Evolutionary conservation across 257 asterid species (phyloP).

Genomic region (Jacaranda copaia): DNA sequence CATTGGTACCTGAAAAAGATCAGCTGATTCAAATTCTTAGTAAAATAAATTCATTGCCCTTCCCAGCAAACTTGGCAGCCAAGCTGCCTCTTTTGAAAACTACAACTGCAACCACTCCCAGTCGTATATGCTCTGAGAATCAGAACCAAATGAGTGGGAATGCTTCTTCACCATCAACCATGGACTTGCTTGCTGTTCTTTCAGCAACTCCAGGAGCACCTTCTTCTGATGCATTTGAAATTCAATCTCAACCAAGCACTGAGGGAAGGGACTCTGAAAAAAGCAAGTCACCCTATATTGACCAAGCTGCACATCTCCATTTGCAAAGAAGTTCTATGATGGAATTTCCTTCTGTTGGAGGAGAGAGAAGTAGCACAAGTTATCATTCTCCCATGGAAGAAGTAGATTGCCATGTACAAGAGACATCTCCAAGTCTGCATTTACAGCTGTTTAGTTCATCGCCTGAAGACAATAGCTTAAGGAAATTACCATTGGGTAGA

Average conservation of each 20-base stretch:
- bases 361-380: constrained; percentile 69
- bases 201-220: constrained; percentile 51
- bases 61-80: constrained; percentile 57
- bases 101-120: constrained; percentile 40
- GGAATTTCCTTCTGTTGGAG: constrained; percentile 48
- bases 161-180: constrained; percentile 64
- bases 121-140: constrained; percentile 44
- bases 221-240: constrained; percentile 47
- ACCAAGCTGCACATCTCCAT: constrained; percentile 45
- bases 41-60: constrained; percentile 68
- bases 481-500: constrained; percentile 51
- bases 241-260: constrained; percentile 65
- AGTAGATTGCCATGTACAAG: constrained; percentile 53
- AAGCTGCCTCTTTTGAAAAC: constrained; percentile 35
- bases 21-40: constrained; percentile 72
- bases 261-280: constrained; percentile 74
- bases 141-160: constrained; percentile 45
- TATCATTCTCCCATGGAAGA: constrained; percentile 65
- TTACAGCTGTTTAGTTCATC: constrained; percentile 73
- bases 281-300: constrained; percentile 62
- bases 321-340: constrained; percentile 44
- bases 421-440: constrained; percentile 49
- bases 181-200: constrained; percentile 76
- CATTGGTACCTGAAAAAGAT: constrained; percentile 60
- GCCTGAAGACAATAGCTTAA: constrained; percentile 59